Evolutionary conservation across 805 yeast species (phyloP), one percentile per base, ranked within the genome.

Genomic region (Diddensiella caesifluorescens): DNA sequence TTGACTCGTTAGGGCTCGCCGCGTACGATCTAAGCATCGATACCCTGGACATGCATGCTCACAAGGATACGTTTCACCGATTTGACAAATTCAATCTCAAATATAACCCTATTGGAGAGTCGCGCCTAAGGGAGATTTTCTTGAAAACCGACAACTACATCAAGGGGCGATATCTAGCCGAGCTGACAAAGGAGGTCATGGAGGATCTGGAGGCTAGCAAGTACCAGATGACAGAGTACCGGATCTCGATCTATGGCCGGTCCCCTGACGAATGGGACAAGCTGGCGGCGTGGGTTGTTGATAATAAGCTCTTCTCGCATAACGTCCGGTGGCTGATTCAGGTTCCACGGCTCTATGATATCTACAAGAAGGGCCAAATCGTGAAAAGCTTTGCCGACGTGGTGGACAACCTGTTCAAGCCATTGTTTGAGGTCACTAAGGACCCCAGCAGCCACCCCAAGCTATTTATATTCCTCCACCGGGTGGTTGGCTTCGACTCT

Each of bases 31-130:
- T 92, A 45, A 83, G 95, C 44, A 92, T 92, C 55, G 99, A 92
- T 57, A 94, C 98, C 1, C 73, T 92, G 52, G 99, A 92, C 64
- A 92, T 92, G 99, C 99, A 92, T 64, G 99, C 99, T 4, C 98
- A 92, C 63, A 84, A 89, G 50, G 99, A 92, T 57, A 84, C 97
- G 0, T 92, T 92, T 74, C 99, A 92, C 64, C 75, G 99, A 55
- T 92, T 92, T 59, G 99, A 92, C 65, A 92, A 92, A 65, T 92
- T 92, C 73, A 92, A 92, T 62, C 72, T 92, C 67, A 94, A 92
- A 62, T 92, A 92, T 67, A 92, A 92, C 60, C 99, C 99, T 16
- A 83, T 92, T 54, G 99, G 99, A 22, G 98, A 92, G 66, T 92
- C 98, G 16, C 80, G 99, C 62, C 68, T 92, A 62, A 79, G 99